Evolutionary conservation across 164 flowering plant species (phyloP), one percentile per base, ranked within the genome.

Genomic region (Magnolia officinalis): DNA sequence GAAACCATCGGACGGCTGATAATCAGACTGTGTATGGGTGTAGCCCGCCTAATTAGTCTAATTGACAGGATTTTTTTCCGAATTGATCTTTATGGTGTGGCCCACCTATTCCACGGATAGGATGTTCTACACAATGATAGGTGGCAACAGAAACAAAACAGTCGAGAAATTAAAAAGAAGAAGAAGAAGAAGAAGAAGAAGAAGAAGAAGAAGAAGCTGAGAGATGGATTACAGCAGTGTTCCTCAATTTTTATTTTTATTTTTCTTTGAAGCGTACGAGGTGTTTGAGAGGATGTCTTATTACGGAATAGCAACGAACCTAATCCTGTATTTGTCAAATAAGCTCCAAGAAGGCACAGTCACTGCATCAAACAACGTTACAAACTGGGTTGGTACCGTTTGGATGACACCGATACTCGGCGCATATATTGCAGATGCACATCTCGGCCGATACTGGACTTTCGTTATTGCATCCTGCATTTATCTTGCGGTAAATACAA

Each of bases 251-350:
- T 64, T 20, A 11, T 19, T 20, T 20, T 63, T 4, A 11, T n/a
- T 64, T 64, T 18, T 64, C 9, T 19, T 64, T 64, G 76, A 31
- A 83, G 85, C 65, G 31, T 83, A 80, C 24, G 85, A 80, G 72
- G 73, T 80, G 31, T 83, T 80, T 76, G 85, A 83, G 31, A 79
- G 85, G 18, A 80, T 83, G 85, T 78, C 85, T 1, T 83, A 73
- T n/a, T 80, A 78, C 50, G 85, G 81, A 14, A 78, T 83, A 55
- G 74, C 85, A 61, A 59, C 85, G 10, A 83, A 83, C 67, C 63
- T 83, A 4, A 78, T 83, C 2, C 6, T 78, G 26, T 83, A 80
- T 74, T 66, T 83, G 70, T 80, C 83, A 20, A 73, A 5, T 50
- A 80, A 67, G 78, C 79, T 83, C 18, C 79, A 76, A 26, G 73